Evolutionary conservation across 2,329 filamentous ascomycete species (phyloP).

Genomic region (Clarireedia paspali): DNA sequence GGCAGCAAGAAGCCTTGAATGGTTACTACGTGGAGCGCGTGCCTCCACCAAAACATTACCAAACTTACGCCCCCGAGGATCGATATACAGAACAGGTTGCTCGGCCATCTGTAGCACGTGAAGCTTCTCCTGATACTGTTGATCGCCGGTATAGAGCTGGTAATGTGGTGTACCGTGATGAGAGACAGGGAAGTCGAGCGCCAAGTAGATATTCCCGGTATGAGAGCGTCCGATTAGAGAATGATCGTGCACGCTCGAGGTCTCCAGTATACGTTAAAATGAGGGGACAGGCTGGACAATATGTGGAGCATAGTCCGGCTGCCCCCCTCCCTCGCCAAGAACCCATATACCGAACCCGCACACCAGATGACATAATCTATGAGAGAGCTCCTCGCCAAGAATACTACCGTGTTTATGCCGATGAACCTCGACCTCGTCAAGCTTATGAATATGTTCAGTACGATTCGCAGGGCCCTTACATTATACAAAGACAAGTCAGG

Average conservation of each 20-base stretch:
- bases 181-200: slow-evolving; percentile 26
- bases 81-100: slow-evolving; percentile 16
- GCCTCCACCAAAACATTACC: slow-evolving; percentile 13
- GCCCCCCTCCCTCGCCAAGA: slow-evolving; percentile 21
- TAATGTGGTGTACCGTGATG: slow-evolving; percentile 29
- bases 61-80: slow-evolving; percentile 22
- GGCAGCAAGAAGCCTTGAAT: slow-evolving; percentile 7
- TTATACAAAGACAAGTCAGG: slow-evolving; percentile 36
- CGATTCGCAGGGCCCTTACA: slow-evolving; percentile 39
- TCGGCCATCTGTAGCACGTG: slow-evolving; percentile 15
- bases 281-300: slow-evolving; percentile 21
- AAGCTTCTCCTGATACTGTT: slow-evolving; percentile 27
- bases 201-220: slow-evolving; percentile 29
- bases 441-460: slow-evolving; percentile 39
- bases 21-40: slow-evolving; percentile 19
- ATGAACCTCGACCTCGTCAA: slow-evolving; percentile 26
- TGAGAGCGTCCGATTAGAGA: slow-evolving; percentile 28
- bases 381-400: slow-evolving; percentile 28
- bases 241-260: slow-evolving; percentile 28
- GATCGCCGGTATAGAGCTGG: slow-evolving; percentile 29
- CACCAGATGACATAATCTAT: slow-evolving; percentile 26
- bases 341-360: slow-evolving; percentile 27
- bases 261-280: slow-evolving; percentile 30
- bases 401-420: slow-evolving; percentile 30
- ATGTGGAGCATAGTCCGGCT: slow-evolving; percentile 29